Percentiles rank a stretch among this genome's conserved stretches.
Conservation (phyloP, 768 basidiomycete genomes). For the Kwoniella sp. region DNA sequence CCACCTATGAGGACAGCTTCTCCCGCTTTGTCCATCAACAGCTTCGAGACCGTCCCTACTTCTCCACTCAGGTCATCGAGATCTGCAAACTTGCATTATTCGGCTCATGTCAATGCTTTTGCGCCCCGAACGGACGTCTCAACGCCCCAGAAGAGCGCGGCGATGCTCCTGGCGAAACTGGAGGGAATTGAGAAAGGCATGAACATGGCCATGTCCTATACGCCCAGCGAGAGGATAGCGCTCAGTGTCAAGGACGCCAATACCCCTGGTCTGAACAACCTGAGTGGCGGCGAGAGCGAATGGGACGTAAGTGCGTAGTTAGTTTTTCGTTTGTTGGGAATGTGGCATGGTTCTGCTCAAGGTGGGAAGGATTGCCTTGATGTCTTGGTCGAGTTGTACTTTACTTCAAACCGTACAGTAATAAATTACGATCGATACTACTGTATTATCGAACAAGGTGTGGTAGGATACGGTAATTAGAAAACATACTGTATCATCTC, state of each 20-base stretch:
- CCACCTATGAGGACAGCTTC: not conserved
- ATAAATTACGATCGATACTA: too few relatives aligned
- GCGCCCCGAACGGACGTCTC: conserved; percentile 21
- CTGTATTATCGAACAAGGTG: too few relatives aligned
- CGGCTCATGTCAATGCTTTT: not conserved
- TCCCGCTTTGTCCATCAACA: not conserved
- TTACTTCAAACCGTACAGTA: too few relatives aligned
- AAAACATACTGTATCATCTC: too few relatives aligned
- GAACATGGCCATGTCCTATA: not conserved
- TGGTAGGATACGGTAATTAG: too few relatives aligned
- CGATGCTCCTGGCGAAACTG: conserved; percentile 23
- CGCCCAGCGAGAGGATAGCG: conserved; percentile 19
- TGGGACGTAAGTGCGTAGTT: conserved; percentile 23
- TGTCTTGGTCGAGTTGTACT: too few relatives aligned
- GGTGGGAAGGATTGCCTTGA: too few relatives aligned
- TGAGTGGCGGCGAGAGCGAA: conserved; percentile 10
- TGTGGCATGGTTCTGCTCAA: too few relatives aligned
- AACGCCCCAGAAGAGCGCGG: conserved; percentile 16
- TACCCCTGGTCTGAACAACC: conserved; percentile 4
- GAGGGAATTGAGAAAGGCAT: conserved; percentile 14
- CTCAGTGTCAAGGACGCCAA: conserved; percentile 20
- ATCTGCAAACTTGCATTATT: not conserved
- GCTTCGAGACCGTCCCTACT: not conserved
- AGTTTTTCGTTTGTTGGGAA: too few relatives aligned
- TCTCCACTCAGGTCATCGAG: not conserved